phyloP scores from a whole-genome alignment of 139 green algal species.

The Picochlorum sp. region DNA sequence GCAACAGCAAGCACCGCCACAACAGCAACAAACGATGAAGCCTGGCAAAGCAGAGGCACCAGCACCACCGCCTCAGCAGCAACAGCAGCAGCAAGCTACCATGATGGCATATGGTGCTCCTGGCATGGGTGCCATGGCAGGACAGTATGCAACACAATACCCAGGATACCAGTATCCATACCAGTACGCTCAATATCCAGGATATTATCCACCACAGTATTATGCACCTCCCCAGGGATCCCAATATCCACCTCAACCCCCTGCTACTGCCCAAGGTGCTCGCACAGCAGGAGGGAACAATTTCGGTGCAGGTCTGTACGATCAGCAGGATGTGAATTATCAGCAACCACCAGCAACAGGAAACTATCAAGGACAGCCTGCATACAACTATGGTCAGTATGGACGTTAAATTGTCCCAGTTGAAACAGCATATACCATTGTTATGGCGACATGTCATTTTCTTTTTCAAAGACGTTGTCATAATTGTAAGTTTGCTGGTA shows the following conservation, averaged over 20 bases:
- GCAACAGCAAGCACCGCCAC: conserved; percentile 6
- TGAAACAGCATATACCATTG: too few species aligned
- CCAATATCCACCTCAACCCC: not conserved
- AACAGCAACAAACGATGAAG: not conserved
- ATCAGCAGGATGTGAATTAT: not conserved
- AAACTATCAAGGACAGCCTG: conserved; percentile 1
- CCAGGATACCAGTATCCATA: not conserved
- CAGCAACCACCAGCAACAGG: not conserved
- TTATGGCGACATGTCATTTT: too few species aligned
- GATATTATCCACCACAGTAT: conserved; percentile 10
- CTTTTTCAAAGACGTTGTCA: too few species aligned
- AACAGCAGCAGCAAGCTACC: not conserved
- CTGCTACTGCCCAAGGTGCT: not conserved
- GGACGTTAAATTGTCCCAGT: not conserved
- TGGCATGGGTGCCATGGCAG: conserved; percentile 6
- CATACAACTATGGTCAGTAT: conserved; percentile 4
- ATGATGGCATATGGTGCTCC: conserved; percentile 4
- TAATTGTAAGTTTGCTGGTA: too few species aligned
- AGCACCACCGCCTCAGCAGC: not conserved
- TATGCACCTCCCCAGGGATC: not conserved
- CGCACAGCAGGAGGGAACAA: not conserved
- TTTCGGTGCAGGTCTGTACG: not conserved
- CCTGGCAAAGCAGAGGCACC: not conserved
- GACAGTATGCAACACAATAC: conserved; percentile 1
- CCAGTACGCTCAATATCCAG: conserved; percentile 9